A percentile compares a stretch with the other conserved stretches of the same genome.
Conservation (phyloP, 805 yeast species). For the Sugiyamaella americana region DNA sequence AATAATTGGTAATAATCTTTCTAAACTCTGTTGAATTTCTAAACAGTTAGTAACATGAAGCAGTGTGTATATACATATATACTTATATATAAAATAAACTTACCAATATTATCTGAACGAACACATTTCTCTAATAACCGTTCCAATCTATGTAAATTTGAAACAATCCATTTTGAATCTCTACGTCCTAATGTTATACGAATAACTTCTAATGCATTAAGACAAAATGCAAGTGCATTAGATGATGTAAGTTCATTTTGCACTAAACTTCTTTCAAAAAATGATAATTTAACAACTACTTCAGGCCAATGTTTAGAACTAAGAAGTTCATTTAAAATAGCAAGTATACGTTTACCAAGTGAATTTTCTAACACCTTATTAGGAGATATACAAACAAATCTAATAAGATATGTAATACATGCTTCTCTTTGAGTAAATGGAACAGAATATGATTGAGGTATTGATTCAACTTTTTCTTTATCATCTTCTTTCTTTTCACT, state of each 20-base stretch:
- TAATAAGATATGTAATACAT: conserved; percentile 77
- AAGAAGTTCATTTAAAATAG: conserved; percentile 66
- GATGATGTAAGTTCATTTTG: conserved; percentile 66
- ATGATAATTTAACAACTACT: conserved; percentile 75
- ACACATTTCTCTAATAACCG: conserved; percentile 73
- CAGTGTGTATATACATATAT: neutral
- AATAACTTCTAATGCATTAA: conserved; percentile 87
- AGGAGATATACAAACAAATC: conserved; percentile 82
- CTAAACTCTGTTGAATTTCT: conserved; percentile 11
- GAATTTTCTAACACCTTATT: conserved; percentile 81
- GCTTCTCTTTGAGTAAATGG: conserved; percentile 83
- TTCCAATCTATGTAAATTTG: conserved; percentile 63
- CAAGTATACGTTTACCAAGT: conserved; percentile 72
- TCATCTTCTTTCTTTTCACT: conserved; percentile 19
- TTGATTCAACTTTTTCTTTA: conserved; percentile 24
- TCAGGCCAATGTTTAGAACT: conserved; percentile 80
- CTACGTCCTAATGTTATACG: conserved; percentile 78
- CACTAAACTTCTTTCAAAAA: conserved; percentile 81
- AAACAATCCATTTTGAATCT: conserved; percentile 68
- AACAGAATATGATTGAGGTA: conserved; percentile 48
- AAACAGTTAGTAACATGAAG: neutral
- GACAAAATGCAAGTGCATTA: conserved; percentile 61
- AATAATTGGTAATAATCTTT: conserved; percentile 7
- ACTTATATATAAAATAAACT: neutral
- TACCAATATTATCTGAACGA: conserved; percentile 53